Conservation (phyloP, 1,284 basidiomycete genomes). For the Malassezia vespertilionis region DNA sequence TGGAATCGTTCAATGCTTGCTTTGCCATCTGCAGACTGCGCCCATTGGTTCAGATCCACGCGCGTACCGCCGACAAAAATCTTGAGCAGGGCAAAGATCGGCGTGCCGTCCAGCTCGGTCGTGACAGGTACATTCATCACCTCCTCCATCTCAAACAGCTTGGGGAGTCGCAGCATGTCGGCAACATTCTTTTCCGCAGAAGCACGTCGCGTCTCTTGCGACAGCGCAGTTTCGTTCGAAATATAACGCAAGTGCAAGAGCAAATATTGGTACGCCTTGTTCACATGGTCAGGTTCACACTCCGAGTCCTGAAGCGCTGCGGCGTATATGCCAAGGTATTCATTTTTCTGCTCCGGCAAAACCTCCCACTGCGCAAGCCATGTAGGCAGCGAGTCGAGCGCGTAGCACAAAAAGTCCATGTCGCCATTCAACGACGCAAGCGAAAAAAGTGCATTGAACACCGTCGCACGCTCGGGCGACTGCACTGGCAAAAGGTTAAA, state of each 20-base stretch:
- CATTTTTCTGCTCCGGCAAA: conserved; percentile 22
- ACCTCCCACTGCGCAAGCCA: conserved; percentile 44
- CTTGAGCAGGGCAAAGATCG: conserved; percentile 32
- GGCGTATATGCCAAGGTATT: conserved; percentile 28
- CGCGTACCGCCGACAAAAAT: conserved; percentile 35
- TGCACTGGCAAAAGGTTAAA: conserved; percentile 36
- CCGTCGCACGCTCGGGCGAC: conserved; percentile 27
- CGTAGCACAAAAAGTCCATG: conserved; percentile 32
- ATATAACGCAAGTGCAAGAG: conserved; percentile 40
- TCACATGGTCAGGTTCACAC: conserved; percentile 26
- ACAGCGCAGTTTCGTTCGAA: conserved; percentile 15
- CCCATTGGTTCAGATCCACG: conserved; percentile 26
- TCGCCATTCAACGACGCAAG: conserved; percentile 39
- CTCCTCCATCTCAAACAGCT: conserved; percentile 42
- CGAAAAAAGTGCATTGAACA: conserved; percentile 32
- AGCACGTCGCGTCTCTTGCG: conserved; percentile 13
- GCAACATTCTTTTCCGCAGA: conserved; percentile 34
- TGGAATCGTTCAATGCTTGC: conserved; percentile 21
- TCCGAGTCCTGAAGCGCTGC: conserved; percentile 29
- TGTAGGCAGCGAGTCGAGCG: conserved; percentile 27
- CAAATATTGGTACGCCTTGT: conserved; percentile 34
- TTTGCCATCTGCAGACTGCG: conserved; percentile 1
- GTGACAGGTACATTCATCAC: conserved; percentile 31
- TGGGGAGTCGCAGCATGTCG: conserved; percentile 33
- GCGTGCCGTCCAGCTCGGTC: conserved; percentile 22